These are phyloP conservation scores for Marasmius sp. DNA, from an alignment of 1,284 basidiomycete genomes.

Conservation along the genomic window DNA sequence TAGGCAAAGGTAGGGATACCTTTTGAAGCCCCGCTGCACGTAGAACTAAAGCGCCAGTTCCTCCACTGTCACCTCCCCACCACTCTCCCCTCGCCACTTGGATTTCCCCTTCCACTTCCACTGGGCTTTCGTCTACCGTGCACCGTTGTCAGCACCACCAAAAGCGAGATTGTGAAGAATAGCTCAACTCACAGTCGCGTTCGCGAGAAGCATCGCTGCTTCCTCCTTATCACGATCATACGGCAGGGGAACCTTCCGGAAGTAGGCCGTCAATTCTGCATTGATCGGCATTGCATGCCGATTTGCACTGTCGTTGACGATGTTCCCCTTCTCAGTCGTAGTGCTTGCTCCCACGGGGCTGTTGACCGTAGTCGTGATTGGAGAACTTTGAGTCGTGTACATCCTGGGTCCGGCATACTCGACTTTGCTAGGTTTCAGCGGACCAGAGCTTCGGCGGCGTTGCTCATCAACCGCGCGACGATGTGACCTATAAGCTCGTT, in stretches of 20 bases:
- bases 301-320: background rate
- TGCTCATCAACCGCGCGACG: constrained; percentile 83
- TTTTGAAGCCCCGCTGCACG: constrained; percentile 76
- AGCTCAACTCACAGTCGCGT: background rate
- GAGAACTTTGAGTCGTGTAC: constrained; percentile 22
- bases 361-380: background rate
- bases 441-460: constrained; percentile 62
- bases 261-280: background rate
- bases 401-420: constrained; percentile 35
- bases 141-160: background rate
- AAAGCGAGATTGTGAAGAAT: background rate
- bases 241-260: background rate
- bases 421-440: constrained; percentile 53
- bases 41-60: constrained; percentile 84
- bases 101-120: constrained; percentile 66
- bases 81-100: constrained; percentile 75
- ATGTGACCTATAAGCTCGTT: constrained; percentile 60
- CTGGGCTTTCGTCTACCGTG: background rate
- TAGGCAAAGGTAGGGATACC: constrained; percentile 40
- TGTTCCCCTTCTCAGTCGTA: background rate
- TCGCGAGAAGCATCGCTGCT: background rate
- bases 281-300: background rate
- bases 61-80: constrained; percentile 80
- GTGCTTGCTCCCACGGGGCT: background rate
- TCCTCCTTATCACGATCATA: background rate